Evolutionary conservation across 1,284 basidiomycete genomes (phyloP), one percentile per base, ranked within the genome.

Genomic region (Pascua sp.): DNA sequence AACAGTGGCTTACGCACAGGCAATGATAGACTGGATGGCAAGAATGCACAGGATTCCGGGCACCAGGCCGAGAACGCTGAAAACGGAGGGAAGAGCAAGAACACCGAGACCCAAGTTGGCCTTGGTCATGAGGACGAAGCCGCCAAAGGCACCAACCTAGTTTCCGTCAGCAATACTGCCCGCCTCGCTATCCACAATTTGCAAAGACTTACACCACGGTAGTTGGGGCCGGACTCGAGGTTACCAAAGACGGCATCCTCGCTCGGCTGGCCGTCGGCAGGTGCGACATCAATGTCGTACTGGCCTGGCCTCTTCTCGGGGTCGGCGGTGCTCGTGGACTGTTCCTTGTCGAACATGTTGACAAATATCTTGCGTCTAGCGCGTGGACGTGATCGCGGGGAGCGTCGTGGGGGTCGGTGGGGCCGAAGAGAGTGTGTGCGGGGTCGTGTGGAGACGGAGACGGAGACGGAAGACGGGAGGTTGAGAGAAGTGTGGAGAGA

Each of bases 81-180:
- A 64, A 9, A 72, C 67, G 9, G 64, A 53, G 4, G 72, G 72
- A 46, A 72, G 67, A 4, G 69, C 65, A 16, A 71, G 57, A 8
- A 73, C 70, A 56, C 70, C 71, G 32, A 73, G 60, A 50, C 68
- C 72, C 41, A 75, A 67, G 59, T 71, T 68, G 13, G 66, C 62
- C 61, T 67, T 61, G 45, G 69, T 63, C 61, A 63, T 63, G 42
- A 72, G 61, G 36, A 66, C 62, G 45, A 60, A 46, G 58, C 58
- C 12, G 56, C 62, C 49, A 42, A 42, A 37, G 59, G 60, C 7
- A 55, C 66, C 44, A 61, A 61, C 36, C 55, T 61, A 42, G 40
- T 42, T n/a, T 2, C 4, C 42, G 10, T 11, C 15, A 10, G 18
- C 12, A 4, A 16, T n/a, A 15, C 18, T 44, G 10, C 10, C n/a